Base-by-base conservation (phyloP, 768 basidiomycete species). In the Amanita muscaria region DNA sequence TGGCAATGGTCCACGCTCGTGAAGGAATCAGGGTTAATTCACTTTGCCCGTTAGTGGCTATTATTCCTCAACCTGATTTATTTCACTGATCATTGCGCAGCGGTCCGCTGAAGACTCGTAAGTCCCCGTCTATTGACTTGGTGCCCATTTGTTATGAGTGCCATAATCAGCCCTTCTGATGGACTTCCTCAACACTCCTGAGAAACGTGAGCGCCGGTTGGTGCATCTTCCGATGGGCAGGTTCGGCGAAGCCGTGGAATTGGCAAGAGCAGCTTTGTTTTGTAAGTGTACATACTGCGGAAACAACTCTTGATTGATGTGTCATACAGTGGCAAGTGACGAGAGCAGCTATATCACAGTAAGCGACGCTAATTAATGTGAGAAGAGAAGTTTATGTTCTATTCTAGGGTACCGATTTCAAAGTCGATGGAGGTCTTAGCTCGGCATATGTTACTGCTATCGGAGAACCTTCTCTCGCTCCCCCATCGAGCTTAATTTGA, bases 281-380 rank as follows among this genome's bases (percentile, higher is more conserved):
- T 66, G 92, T 94, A 59, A 41, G 91, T 80, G 2, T 16, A 29
- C 35, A 21, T 40, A 16, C 49, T 44, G 16, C 34, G 3, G 30
- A 24, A 11, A 31, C 42, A 37, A 46, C 25, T 22, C 18, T 14
- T 40, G 34, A 27, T 18, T n/a, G n/a, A n/a, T n/a, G 34, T 49
- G 46, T 24, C 8, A 31, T 31, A 56, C 47, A 67, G 65, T 67
- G 47, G 96, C 92, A 3, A 89, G 88, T 53, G 88, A 93, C 62
- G 96, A 99, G 40, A 92, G 89, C 55, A 92, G 88, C 61, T 99
- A 94, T 61, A 77, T 97, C 60, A 99, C 92, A 18, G 93, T 94
- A 54, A 36, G 80, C 11, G 10, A 34, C 21, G 39, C 36, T 37
- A 21, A 4, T 16, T 18, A 31, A 12, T 19, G 46, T 25, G 25